Evolutionary conservation across 2,329 filamentous ascomycete species (phyloP).

Genomic region (Metarhizium humberi): DNA sequence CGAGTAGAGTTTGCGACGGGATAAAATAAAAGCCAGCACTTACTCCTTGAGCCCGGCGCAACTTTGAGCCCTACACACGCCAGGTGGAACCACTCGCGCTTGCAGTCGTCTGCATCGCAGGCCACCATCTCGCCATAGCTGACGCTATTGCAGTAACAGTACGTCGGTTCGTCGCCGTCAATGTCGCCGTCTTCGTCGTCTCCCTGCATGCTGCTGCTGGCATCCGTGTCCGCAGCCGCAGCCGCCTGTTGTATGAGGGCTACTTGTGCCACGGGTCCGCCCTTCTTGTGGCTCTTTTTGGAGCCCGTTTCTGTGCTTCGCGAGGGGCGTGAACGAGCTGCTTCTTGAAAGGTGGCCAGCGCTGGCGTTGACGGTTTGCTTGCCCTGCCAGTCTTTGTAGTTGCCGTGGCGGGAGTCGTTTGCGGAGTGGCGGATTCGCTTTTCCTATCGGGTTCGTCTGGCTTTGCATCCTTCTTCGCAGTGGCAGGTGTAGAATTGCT

Average conservation of each 20-base stretch:
- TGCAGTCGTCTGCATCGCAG: constrained; percentile 65
- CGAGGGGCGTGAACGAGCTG: constrained; percentile 43
- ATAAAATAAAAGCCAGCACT: constrained; percentile 23
- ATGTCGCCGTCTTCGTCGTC: constrained; percentile 45
- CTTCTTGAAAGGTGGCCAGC: constrained; percentile 49
- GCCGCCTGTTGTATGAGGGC: constrained; percentile 22
- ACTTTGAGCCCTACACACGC: constrained; percentile 72
- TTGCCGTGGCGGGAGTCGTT: constrained; percentile 34
- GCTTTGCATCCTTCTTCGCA: constrained; percentile 34
- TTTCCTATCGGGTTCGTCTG: constrained; percentile 27
- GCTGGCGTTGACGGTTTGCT: constrained; percentile 60
- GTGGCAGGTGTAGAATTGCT: constrained; percentile 17
- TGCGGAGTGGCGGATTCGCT: constrained; percentile 28
- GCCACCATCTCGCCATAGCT: constrained; percentile 82
- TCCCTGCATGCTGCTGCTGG: constrained; percentile 29
- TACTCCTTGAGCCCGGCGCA: constrained; percentile 67
- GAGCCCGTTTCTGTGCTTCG: constrained; percentile 36
- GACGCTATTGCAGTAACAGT: constrained; percentile 72
- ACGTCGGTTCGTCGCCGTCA: constrained; percentile 62
- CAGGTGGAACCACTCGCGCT: constrained; percentile 75
- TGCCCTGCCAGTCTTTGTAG: constrained; percentile 56
- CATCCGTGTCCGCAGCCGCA: constrained; percentile 30
- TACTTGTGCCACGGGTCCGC: constrained; percentile 27
- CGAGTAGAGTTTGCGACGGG: not conserved
- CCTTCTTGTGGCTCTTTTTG: constrained; percentile 53